These are phyloP conservation scores for Acer negundo DNA, from an alignment of 345 rosid genomes.

Conservation along the genomic window DNA sequence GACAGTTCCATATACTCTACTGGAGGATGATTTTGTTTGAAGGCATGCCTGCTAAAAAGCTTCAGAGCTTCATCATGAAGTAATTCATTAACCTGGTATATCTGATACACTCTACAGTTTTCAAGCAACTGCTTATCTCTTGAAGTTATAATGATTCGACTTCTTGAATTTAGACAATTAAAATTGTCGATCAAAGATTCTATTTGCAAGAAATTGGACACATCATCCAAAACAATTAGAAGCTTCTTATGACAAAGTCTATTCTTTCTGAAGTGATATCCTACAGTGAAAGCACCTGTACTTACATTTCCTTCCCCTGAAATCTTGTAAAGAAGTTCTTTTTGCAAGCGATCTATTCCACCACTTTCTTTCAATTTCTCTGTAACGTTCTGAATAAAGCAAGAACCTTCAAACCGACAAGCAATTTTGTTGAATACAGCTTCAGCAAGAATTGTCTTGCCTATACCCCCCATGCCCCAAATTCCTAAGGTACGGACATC, in stretches of 20 bases:
- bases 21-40: background rate
- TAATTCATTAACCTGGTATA: too few species aligned
- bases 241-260: too few species aligned
- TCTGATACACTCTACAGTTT: too few species aligned
- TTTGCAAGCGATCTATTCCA: background rate
- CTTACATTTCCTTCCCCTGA: background rate
- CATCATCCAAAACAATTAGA: too few species aligned
- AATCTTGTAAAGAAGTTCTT: background rate
- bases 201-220: too few species aligned
- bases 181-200: too few species aligned
- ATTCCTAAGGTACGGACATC: background rate
- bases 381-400: background rate
- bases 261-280: too few species aligned
- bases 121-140: too few species aligned
- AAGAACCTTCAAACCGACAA: background rate
- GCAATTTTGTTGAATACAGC: background rate
- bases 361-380: background rate
- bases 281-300: background rate
- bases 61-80: too few species aligned
- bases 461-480: background rate
- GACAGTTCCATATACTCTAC: background rate
- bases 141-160: too few species aligned
- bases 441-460: background rate
- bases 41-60: conserved; percentile 1
- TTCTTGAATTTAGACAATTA: too few species aligned